Conservation (phyloP, 768 basidiomycete species). For the Rickenella mellea region DNA sequence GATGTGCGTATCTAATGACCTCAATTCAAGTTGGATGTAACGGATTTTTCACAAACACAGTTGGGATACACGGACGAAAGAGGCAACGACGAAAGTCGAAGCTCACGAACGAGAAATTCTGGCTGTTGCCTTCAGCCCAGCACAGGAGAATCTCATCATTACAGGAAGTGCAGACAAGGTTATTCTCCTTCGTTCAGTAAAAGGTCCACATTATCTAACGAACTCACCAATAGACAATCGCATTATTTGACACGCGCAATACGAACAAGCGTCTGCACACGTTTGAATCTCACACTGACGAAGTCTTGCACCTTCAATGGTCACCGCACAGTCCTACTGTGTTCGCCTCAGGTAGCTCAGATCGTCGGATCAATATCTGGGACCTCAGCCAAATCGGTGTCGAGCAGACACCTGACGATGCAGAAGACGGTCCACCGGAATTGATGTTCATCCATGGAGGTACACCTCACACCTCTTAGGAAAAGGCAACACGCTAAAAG, state of each 20-base stretch:
- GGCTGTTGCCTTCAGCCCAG: constrained; percentile 83
- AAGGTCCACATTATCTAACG: not conserved
- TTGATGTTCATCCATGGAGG: constrained; percentile 94
- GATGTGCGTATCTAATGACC: constrained; percentile 47
- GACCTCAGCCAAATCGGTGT: constrained; percentile 85
- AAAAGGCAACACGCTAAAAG: not conserved
- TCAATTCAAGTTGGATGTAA: constrained; percentile 1
- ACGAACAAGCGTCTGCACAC: constrained; percentile 74
- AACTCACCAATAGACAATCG: constrained; percentile 52
- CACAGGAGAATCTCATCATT: constrained; percentile 65
- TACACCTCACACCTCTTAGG: constrained; percentile 23
- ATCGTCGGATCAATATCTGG: constrained; percentile 92
- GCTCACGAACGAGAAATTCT: constrained; percentile 91
- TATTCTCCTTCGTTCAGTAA: constrained; percentile 5
- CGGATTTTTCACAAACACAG: constrained; percentile 28
- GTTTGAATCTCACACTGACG: constrained; percentile 90
- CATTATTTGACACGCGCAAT: constrained; percentile 77
- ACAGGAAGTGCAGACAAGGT: constrained; percentile 96
- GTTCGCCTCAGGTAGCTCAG: constrained; percentile 91
- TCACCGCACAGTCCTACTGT: constrained; percentile 88
- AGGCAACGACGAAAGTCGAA: constrained; percentile 63
- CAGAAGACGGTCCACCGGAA: constrained; percentile 97
- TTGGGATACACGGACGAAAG: constrained; percentile 83
- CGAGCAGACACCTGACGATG: constrained; percentile 96
- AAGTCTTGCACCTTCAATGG: constrained; percentile 91